Percentiles rank a stretch among this genome's conserved stretches.
Evolutionary conservation across 2,329 filamentous ascomycete genomes (phyloP).

Genomic region (Diaporthe citri): DNA sequence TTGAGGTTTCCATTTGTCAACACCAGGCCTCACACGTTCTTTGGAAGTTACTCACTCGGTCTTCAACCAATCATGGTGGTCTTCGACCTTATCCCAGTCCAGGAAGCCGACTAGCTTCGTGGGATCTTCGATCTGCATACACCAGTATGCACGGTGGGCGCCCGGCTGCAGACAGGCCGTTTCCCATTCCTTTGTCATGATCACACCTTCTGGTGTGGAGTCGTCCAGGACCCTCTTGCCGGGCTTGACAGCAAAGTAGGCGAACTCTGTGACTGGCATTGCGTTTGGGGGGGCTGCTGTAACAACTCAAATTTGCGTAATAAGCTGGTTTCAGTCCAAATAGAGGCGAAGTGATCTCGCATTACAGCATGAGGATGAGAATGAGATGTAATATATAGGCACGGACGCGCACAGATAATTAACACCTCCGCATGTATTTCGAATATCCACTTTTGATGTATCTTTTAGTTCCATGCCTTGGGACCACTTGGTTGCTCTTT

Average conservation of each 20-base stretch:
- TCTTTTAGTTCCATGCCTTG: not conserved
- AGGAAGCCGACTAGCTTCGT: not conserved
- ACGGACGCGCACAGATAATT: not conserved
- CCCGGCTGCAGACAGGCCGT: not conserved
- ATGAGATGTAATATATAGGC: not conserved
- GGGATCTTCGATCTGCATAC: not conserved
- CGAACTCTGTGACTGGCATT: not conserved
- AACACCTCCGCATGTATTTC: not conserved
- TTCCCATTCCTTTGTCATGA: not conserved
- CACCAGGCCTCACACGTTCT: not conserved
- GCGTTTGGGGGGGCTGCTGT: not conserved
- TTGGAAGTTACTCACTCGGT: not conserved
- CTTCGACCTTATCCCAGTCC: not conserved
- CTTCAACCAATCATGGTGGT: not conserved
- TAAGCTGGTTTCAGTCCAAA: not conserved
- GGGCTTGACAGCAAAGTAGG: not conserved
- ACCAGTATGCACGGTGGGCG: not conserved
- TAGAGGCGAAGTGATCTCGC: not conserved
- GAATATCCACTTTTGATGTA: not conserved
- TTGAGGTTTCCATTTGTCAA: not conserved
- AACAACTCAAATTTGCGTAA: not conserved
- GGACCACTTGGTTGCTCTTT: not conserved
- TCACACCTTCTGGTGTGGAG: not conserved
- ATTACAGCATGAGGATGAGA: not conserved
- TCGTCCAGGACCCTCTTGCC: not conserved